These are phyloP conservation scores for Trifolium pratense DNA, from an alignment of 306 rosid species.

Conservation along the genomic window DNA sequence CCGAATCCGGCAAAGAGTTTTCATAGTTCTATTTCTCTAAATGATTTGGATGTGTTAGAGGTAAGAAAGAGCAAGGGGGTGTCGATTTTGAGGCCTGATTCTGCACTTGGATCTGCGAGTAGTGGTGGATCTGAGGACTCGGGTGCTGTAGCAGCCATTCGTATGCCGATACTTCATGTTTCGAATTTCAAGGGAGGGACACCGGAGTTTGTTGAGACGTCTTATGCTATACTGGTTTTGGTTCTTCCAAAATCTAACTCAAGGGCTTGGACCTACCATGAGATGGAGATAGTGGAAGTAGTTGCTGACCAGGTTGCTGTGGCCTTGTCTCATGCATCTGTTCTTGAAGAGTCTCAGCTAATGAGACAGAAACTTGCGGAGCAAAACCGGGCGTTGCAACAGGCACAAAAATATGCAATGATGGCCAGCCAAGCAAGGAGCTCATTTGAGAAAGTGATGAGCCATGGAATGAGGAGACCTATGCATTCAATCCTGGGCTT, in stretches of 20 bases:
- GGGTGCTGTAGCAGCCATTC: slow-evolving; percentile 71
- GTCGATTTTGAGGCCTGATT: slow-evolving; percentile 64
- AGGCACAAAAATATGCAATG: slow-evolving; percentile 72
- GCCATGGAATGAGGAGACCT: slow-evolving; percentile 82
- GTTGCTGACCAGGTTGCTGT: slow-evolving; percentile 92
- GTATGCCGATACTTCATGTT: slow-evolving; percentile 77
- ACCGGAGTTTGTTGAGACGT: slow-evolving; percentile 67
- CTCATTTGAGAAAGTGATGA: slow-evolving; percentile 78
- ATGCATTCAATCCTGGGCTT: slow-evolving; percentile 75
- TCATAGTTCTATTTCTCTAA: slow-evolving; percentile 53
- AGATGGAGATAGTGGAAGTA: slow-evolving; percentile 75
- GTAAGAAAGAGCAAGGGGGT: slow-evolving; percentile 59
- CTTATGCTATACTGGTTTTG: slow-evolving; percentile 72
- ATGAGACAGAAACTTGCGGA: slow-evolving; percentile 75
- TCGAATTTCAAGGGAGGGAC: slow-evolving; percentile 87
- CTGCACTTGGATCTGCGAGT: slow-evolving; percentile 69
- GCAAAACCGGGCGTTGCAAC: slow-evolving; percentile 73
- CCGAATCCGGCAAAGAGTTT: slow-evolving; percentile 36
- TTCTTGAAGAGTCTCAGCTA: slow-evolving; percentile 85
- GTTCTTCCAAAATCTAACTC: slow-evolving; percentile 60
- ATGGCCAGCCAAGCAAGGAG: slow-evolving; percentile 85
- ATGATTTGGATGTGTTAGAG: slow-evolving; percentile 64
- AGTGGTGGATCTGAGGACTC: slow-evolving; percentile 57
- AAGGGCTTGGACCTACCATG: slow-evolving; percentile 61
- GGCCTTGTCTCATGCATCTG: slow-evolving; percentile 78